Conservation (phyloP, 2,329 filamentous ascomycete genomes). For the Cytospora paraplurivora region DNA sequence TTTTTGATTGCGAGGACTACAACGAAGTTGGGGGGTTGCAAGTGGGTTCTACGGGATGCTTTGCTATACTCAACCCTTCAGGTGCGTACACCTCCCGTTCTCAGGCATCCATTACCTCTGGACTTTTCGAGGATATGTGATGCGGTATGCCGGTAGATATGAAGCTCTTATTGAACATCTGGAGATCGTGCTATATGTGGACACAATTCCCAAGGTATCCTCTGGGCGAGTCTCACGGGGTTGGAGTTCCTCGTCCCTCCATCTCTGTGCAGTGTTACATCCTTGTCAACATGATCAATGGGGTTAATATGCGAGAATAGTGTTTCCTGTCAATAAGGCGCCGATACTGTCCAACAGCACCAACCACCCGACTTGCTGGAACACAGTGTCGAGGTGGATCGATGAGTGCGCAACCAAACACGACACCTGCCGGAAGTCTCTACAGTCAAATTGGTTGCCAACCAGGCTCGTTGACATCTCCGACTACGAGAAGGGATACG, state of each 20-base stretch:
- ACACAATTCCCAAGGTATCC: background rate
- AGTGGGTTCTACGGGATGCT: background rate
- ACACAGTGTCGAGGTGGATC: slow-evolving; percentile 7
- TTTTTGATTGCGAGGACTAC: slow-evolving; percentile 18
- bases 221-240: background rate
- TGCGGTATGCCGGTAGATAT: background rate
- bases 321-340: background rate
- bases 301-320: too few species aligned
- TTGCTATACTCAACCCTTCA: slow-evolving; percentile 3
- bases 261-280: background rate
- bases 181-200: background rate
- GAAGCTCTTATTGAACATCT: background rate
- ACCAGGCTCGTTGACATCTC: slow-evolving; percentile 33
- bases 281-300: background rate
- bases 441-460: slow-evolving; percentile 23
- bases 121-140: background rate
- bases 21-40: background rate
- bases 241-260: background rate
- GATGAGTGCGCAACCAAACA: background rate
- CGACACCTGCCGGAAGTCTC: background rate
- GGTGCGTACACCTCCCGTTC: background rate
- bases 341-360: background rate
- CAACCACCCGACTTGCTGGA: slow-evolving; percentile 5
- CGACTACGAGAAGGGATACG: background rate
- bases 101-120: background rate